These are phyloP conservation scores for Escovopsis weberi DNA, from an alignment of 2,329 filamentous ascomycete genomes.

Conservation along the genomic window DNA sequence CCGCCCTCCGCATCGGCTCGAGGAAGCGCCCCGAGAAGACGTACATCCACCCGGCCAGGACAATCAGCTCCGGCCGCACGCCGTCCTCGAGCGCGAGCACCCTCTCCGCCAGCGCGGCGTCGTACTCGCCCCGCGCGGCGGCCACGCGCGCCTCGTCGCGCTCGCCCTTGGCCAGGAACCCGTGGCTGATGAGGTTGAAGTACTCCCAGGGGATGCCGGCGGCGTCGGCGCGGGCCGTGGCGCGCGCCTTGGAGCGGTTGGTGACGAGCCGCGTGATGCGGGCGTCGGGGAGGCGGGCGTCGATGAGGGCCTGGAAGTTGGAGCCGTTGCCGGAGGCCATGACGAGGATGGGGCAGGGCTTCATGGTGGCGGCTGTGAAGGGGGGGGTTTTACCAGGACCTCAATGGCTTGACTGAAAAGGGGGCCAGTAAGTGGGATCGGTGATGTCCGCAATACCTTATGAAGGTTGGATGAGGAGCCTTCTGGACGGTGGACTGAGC, in stretches of 20 bases:
- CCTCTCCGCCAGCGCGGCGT: conserved; percentile 56
- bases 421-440: no score
- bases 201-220: conserved; percentile 57
- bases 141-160: conserved; percentile 38
- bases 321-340: conserved; percentile 61
- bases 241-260: conserved; percentile 34
- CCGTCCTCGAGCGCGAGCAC: conserved; percentile 33
- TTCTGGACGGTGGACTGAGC: no score
- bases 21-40: conserved; percentile 60
- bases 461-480: no score
- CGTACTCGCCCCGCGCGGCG: conserved; percentile 53
- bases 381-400: no score
- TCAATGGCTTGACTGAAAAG: no score
- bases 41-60: conserved; percentile 82
- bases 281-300: conserved; percentile 28
- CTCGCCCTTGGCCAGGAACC: conserved; percentile 42
- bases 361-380: no score
- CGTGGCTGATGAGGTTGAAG: conserved; percentile 68
- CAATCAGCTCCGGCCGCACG: conserved; percentile 56
- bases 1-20: conserved; percentile 45
- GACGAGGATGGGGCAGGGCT: conserved; percentile 42
- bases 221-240: conserved; percentile 27
- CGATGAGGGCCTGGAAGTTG: conserved; percentile 62
- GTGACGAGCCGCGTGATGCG: conserved; percentile 31
- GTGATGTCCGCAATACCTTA: no score